phyloP scores from a whole-genome alignment of 495 filamentous ascomycete species.

The Xylaria acuta region DNA sequence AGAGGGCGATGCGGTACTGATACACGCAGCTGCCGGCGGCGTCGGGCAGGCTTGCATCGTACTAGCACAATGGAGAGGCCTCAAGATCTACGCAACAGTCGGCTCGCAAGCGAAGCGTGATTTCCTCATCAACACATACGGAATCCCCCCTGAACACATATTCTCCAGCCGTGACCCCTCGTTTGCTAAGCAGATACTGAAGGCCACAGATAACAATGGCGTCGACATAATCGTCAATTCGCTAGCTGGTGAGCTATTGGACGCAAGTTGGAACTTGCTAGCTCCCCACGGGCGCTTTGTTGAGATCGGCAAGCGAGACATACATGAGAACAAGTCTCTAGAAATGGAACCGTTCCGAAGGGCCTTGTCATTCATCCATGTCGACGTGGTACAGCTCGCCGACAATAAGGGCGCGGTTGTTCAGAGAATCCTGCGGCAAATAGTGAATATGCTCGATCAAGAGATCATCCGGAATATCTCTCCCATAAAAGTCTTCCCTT shows the following conservation, averaged over 20 bases:
- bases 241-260: slow-evolving; percentile 57
- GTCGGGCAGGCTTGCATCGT: slow-evolving; percentile 63
- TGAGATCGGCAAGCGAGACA: slow-evolving; percentile 57
- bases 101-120: slow-evolving; percentile 50
- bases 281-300: slow-evolving; percentile 60
- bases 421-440: neutral
- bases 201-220: slow-evolving; percentile 52
- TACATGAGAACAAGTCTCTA: slow-evolving; percentile 41
- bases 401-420: neutral
- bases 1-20: slow-evolving; percentile 59
- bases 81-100: slow-evolving; percentile 62
- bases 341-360: slow-evolving; percentile 49
- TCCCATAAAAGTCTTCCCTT: neutral
- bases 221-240: slow-evolving; percentile 66
- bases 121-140: slow-evolving; percentile 52
- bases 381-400: slow-evolving; percentile 13
- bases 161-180: slow-evolving; percentile 49
- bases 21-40: slow-evolving; percentile 60
- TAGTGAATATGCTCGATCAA: neutral
- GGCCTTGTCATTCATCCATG: slow-evolving; percentile 36
- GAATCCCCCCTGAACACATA: slow-evolving; percentile 56
- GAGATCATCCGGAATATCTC: neutral
- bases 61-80: slow-evolving; percentile 54
- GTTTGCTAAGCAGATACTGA: slow-evolving; percentile 51
- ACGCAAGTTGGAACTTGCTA: slow-evolving; percentile 57